A percentile compares a stretch with the other conserved stretches of the same genome.
Evolutionary conservation across 345 rosid species (phyloP).

Genomic region (Jatropha curcas): DNA sequence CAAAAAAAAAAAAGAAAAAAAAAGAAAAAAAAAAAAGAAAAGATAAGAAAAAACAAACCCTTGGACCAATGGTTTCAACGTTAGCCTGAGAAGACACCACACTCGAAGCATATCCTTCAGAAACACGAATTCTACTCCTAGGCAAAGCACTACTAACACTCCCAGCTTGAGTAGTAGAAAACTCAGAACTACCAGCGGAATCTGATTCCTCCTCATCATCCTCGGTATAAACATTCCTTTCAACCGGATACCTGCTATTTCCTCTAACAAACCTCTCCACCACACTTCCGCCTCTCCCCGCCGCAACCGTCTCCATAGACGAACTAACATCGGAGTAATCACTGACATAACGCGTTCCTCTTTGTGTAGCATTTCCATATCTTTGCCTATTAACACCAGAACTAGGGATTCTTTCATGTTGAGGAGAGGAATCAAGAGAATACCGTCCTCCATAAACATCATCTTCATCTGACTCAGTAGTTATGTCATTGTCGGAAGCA

Average conservation of each 20-base stretch:
- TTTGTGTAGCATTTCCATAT: not conserved
- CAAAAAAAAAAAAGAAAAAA: too few relatives aligned
- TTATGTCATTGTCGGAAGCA: constrained; percentile 23
- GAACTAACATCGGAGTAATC: constrained; percentile 85
- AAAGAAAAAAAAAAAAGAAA: too few relatives aligned
- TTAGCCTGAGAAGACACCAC: constrained; percentile 45
- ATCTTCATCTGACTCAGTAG: constrained; percentile 22
- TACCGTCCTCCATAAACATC: constrained; percentile 20
- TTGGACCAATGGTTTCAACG: constrained; percentile 31
- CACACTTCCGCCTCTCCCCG: constrained; percentile 32
- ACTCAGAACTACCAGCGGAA: constrained; percentile 82
- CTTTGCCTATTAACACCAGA: not conserved
- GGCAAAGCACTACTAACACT: constrained; percentile 52
- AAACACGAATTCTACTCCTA: constrained; percentile 39
- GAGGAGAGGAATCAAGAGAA: constrained; percentile 27
- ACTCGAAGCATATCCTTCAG: constrained; percentile 59
- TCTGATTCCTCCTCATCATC: constrained; percentile 62
- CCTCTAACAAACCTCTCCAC: constrained; percentile 36
- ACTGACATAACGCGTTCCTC: constrained; percentile 36
- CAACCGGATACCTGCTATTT: constrained; percentile 32
- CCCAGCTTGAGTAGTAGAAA: constrained; percentile 55
- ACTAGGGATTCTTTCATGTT: constrained; percentile 20
- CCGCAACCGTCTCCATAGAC: constrained; percentile 71
- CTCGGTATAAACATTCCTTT: constrained; percentile 46
- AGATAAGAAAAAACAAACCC: too few relatives aligned